phyloP scores from a whole-genome alignment of 176 grass and related monocot species.

The Coix lacrymajobi region DNA sequence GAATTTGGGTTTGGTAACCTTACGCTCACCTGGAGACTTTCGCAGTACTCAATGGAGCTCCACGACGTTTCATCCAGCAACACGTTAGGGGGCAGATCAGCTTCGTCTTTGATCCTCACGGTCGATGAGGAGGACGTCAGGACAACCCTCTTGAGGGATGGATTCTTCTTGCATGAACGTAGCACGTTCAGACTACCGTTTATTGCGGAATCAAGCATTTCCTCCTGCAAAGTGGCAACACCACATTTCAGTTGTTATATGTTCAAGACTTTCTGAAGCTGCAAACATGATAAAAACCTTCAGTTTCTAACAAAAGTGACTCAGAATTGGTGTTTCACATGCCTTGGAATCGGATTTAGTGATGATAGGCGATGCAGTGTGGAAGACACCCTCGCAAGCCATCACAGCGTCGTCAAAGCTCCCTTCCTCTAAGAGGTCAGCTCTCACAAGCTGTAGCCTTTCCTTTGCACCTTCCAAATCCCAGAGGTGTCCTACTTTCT shows the following conservation, averaged over 20 bases:
- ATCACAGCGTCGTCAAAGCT: conserved; percentile 82
- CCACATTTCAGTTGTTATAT: neutral
- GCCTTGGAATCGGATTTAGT: conserved; percentile 62
- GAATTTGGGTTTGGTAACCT: neutral
- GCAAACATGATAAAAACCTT: neutral
- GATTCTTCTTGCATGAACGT: conserved; percentile 76
- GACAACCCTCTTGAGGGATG: conserved; percentile 53
- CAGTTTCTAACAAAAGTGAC: neutral
- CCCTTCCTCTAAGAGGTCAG: conserved; percentile 75
- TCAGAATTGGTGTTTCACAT: conserved; percentile 14
- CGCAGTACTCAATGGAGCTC: conserved; percentile 65
- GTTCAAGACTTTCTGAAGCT: neutral
- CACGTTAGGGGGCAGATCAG: conserved; percentile 34
- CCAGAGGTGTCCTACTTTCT: conserved; percentile 83
- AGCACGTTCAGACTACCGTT: conserved; percentile 79
- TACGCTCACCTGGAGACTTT: conserved; percentile 52
- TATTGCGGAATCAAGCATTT: conserved; percentile 51
- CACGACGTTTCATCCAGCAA: conserved; percentile 72
- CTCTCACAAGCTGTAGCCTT: conserved; percentile 65
- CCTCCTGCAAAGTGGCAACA: neutral
- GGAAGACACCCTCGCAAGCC: conserved; percentile 75
- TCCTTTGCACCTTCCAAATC: conserved; percentile 65
- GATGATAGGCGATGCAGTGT: conserved; percentile 71
- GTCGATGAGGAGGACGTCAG: conserved; percentile 82
- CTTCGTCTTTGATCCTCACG: conserved; percentile 59